A percentile compares a stretch with the other conserved stretches of the same genome.
phyloP scores from a whole-genome alignment of 495 filamentous ascomycete genomes.

The Mycothermus thermophilus region DNA sequence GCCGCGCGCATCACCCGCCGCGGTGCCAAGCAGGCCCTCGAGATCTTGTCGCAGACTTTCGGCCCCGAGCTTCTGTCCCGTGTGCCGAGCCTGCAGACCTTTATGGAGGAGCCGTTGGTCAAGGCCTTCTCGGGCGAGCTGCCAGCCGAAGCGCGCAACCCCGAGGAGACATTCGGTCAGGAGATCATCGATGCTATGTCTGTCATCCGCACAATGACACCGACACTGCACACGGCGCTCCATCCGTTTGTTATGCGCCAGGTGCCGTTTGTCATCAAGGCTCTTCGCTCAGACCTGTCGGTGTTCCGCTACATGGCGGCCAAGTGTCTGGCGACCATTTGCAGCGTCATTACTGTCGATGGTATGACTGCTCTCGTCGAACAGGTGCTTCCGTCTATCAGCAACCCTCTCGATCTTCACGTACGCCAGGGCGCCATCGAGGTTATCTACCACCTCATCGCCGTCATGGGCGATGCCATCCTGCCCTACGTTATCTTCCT shows the following conservation, averaged over 20 bases:
- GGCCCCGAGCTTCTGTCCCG: constrained; percentile 59
- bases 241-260: constrained; percentile 65
- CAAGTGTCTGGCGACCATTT: constrained; percentile 93
- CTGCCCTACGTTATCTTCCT: constrained; percentile 97
- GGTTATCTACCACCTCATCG: constrained; percentile 85
- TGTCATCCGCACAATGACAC: constrained; percentile 75
- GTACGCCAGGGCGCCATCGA: constrained; percentile 89
- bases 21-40: constrained; percentile 87
- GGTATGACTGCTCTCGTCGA: constrained; percentile 95
- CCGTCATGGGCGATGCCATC: constrained; percentile 95
- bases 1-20: constrained; percentile 78
- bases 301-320: constrained; percentile 93
- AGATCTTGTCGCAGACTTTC: constrained; percentile 70
- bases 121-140: constrained; percentile 61
- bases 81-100: constrained; percentile 61
- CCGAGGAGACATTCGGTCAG: constrained; percentile 63
- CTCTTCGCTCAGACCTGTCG: constrained; percentile 70
- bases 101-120: constrained; percentile 69
- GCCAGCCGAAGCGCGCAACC: constrained; percentile 52
- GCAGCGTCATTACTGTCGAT: constrained; percentile 85
- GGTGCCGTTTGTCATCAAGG: constrained; percentile 76
- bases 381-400: constrained; percentile 79
- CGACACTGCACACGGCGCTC: constrained; percentile 61
- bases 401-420: constrained; percentile 69
- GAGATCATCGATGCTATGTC: constrained; percentile 89